These are phyloP conservation scores for Schwanniomyces pseudopolymorphus DNA, from an alignment of 805 yeast genomes.

Conservation along the genomic window DNA sequence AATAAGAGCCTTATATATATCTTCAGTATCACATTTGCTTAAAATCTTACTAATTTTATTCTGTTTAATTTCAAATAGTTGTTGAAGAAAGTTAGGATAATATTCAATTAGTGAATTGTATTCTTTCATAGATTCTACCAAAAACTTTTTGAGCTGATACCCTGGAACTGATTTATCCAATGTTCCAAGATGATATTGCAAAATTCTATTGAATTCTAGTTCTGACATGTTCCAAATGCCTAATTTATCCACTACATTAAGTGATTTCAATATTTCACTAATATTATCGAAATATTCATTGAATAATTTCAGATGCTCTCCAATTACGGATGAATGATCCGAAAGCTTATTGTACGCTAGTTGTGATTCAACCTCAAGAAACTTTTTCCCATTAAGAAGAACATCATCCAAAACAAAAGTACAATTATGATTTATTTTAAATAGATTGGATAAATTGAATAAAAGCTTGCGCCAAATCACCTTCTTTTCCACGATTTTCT, in stretches of 20 bases:
- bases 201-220: constrained; percentile 10
- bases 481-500: constrained; percentile 17
- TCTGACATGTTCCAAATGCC: constrained; percentile 9
- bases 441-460: constrained; percentile 29
- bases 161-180: constrained; percentile 8
- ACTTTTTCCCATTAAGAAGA: constrained; percentile 25
- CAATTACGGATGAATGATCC: constrained; percentile 10
- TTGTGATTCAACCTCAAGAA: constrained; percentile 21
- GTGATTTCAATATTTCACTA: constrained; percentile 4
- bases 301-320: constrained; percentile 12
- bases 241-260: constrained; percentile 2
- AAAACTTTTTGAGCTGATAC: constrained; percentile 9
- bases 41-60: constrained; percentile 8
- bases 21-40: constrained; percentile 13
- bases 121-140: constrained; percentile 12
- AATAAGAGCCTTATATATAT: constrained; percentile 17
- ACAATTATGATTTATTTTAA: constrained; percentile 30
- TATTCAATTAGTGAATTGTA: constrained; percentile 17
- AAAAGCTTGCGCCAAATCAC: constrained; percentile 24
- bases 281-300: constrained; percentile 8
- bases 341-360: constrained; percentile 9
- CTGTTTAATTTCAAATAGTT: constrained; percentile 13
- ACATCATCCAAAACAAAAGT: constrained; percentile 38
- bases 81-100: constrained; percentile 20
- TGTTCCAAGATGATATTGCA: constrained; percentile 5